A percentile compares a stretch with the other conserved stretches of the same genome.
Conservation (phyloP, 768 basidiomycete genomes). For the Clathrus columnatus region DNA sequence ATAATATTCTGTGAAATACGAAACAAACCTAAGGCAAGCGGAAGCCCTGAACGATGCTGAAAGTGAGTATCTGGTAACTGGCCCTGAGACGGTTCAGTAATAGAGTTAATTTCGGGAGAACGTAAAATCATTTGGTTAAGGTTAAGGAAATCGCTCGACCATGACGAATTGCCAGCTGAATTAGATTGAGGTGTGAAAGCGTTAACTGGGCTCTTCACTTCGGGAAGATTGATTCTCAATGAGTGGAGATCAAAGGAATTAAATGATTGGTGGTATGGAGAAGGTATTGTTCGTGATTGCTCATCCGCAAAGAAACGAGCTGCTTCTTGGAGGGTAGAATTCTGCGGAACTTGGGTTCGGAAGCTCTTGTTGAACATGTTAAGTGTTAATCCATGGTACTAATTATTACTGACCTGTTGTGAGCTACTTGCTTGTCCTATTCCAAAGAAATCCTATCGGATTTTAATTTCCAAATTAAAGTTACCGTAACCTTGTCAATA, state of each 20-base stretch:
- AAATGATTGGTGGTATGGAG: slow-evolving; percentile 28
- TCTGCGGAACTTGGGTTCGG: slow-evolving; percentile 40
- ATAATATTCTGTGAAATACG: background rate
- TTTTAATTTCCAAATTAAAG: too few relatives aligned
- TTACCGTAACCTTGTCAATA: too few relatives aligned
- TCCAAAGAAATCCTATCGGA: slow-evolving; percentile 58
- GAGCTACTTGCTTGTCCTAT: slow-evolving; percentile 53
- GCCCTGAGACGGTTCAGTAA: background rate
- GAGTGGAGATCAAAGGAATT: slow-evolving; percentile 48
- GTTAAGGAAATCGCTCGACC: slow-evolving; percentile 56
- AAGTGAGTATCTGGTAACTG: background rate
- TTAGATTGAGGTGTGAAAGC: slow-evolving; percentile 10
- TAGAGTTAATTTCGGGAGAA: slow-evolving; percentile 36
- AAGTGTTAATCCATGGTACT: background rate
- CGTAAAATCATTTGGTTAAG: slow-evolving; percentile 30
- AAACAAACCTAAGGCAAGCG: background rate
- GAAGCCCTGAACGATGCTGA: too few relatives aligned
- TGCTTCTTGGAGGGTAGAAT: slow-evolving; percentile 50
- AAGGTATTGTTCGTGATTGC: slow-evolving; percentile 20
- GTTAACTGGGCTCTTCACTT: slow-evolving; percentile 14
- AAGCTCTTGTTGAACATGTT: slow-evolving; percentile 27
- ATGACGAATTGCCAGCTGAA: slow-evolving; percentile 28
- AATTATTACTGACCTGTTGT: slow-evolving; percentile 41
- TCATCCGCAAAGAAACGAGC: slow-evolving; percentile 53
- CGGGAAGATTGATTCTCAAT: slow-evolving; percentile 14